Evolutionary conservation across 148 eudicot species (phyloP).

Genomic region (Salicornia ramosissima): DNA sequence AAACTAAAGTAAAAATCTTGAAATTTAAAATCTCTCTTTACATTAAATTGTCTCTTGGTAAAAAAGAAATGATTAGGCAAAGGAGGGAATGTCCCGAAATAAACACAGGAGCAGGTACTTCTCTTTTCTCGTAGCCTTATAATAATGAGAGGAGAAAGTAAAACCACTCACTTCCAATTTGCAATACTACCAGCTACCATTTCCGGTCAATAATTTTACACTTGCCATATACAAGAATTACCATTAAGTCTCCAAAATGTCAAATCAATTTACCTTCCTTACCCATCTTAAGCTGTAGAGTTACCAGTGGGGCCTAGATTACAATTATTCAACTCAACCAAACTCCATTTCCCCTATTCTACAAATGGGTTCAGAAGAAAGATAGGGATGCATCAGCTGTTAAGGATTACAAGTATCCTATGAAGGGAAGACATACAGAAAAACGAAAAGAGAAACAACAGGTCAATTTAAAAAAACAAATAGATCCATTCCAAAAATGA

Average conservation of each 20-base stretch:
- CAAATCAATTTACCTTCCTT: not conserved
- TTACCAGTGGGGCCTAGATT: not conserved
- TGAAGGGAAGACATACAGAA: not conserved
- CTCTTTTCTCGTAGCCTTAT: no score
- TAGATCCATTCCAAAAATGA: not conserved
- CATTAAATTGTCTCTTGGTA: no score
- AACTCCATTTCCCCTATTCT: not conserved
- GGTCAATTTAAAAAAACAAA: not conserved
- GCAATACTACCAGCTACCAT: not conserved
- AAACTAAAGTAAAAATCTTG: not conserved
- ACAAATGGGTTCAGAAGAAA: not conserved
- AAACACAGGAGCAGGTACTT: no score
- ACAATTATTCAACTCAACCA: not conserved
- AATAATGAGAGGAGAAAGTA: not conserved
- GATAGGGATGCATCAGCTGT: not conserved
- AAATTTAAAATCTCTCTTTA: not conserved
- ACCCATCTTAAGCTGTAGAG: not conserved
- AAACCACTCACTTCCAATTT: not conserved
- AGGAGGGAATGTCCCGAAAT: no score
- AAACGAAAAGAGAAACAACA: not conserved
- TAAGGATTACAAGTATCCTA: not conserved
- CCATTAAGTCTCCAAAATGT: slow-evolving; percentile 1
- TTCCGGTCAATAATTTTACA: not conserved
- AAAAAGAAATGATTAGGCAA: not conserved
- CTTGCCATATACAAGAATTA: not conserved